phyloP scores from a whole-genome alignment of 164 flowering plant species.

The Warburgia ugandensis region DNA sequence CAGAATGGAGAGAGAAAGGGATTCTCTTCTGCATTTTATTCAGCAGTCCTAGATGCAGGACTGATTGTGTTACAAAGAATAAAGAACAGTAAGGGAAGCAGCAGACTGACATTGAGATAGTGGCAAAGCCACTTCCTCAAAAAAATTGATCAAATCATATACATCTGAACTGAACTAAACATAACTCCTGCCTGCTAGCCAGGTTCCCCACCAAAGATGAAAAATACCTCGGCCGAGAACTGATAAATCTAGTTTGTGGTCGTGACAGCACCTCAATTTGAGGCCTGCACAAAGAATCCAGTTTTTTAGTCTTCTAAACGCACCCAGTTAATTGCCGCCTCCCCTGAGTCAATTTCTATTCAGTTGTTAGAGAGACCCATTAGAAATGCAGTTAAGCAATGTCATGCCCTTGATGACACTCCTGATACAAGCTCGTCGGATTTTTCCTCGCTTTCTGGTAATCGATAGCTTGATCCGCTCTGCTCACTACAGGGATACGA shows the following conservation, averaged over 20 bases:
- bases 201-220: constrained; percentile 2
- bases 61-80: constrained; percentile 7
- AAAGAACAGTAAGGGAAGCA: not conserved
- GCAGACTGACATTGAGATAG: not conserved
- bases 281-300: constrained; percentile 16
- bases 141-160: constrained; percentile 1
- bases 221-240: constrained; percentile 6
- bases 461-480: constrained; percentile 20
- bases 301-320: constrained; percentile 1
- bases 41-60: constrained; percentile 2
- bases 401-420: not conserved
- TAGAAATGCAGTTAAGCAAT: not conserved
- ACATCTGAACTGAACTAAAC: constrained; percentile 1
- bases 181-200: constrained; percentile 2
- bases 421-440: constrained; percentile 2
- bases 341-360: constrained; percentile 2
- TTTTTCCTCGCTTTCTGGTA: constrained; percentile 13
- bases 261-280: constrained; percentile 10
- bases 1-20: not conserved
- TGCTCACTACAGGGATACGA: constrained; percentile 26
- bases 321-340: constrained; percentile 4
- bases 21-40: not conserved
- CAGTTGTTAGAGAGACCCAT: not conserved
- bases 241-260: constrained; percentile 4
- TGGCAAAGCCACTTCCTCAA: not conserved